Percentiles rank a stretch among this genome's conserved stretches.
Conservation (phyloP, 768 basidiomycete genomes). For the Gymnopilus dilepis region DNA sequence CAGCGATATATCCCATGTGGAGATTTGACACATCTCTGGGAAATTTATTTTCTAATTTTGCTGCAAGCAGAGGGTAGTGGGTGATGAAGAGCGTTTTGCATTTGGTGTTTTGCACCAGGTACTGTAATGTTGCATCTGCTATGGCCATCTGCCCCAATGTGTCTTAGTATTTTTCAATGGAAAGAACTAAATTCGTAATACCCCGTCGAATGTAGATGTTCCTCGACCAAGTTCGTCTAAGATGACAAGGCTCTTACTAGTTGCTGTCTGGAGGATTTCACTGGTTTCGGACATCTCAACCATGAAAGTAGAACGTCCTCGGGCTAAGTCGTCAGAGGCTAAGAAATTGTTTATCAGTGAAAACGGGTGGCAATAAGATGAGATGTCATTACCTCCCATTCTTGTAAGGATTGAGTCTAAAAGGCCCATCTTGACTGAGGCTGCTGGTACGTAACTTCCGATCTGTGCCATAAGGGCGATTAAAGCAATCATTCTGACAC, state of each 20-base stretch:
- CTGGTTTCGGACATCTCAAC: constrained; percentile 95
- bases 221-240: constrained; percentile 91
- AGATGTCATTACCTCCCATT: constrained; percentile 71
- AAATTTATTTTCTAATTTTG: constrained; percentile 63
- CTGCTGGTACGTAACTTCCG: constrained; percentile 92
- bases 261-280: constrained; percentile 82
- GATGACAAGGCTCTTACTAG: constrained; percentile 80
- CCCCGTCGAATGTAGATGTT: constrained; percentile 92
- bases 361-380: not conserved
- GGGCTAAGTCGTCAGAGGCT: constrained; percentile 88
- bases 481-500: constrained; percentile 78
- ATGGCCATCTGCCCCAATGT: constrained; percentile 72
- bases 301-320: constrained; percentile 95
- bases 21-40: constrained; percentile 71
- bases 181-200: constrained; percentile 32
- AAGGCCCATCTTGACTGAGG: constrained; percentile 72
- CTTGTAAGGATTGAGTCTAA: constrained; percentile 86
- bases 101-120: constrained; percentile 60
- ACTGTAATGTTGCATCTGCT: constrained; percentile 78
- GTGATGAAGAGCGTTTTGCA: constrained; percentile 93
- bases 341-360: constrained; percentile 2
- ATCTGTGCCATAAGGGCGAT: constrained; percentile 87
- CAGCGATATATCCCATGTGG: constrained; percentile 86
- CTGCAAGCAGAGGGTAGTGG: constrained; percentile 89
- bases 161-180: not conserved